Evolutionary conservation across 768 basidiomycete genomes (phyloP), one percentile per base, ranked within the genome.

Genomic region (Dictyophora rubrovolvata): DNA sequence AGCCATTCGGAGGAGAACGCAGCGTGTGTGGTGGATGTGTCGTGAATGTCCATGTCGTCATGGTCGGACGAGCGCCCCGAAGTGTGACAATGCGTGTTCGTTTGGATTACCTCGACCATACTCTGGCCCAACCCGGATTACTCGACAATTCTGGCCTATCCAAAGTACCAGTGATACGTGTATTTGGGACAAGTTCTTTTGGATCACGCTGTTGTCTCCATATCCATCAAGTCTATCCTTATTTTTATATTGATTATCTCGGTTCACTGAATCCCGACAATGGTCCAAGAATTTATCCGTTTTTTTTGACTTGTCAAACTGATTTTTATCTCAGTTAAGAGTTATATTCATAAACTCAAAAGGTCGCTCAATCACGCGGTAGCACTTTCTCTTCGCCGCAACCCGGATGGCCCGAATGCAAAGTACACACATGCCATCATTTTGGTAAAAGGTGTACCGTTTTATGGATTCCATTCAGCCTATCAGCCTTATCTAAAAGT

Each of bases 211-310:
- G 91, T 18, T 94, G 93, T 67, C 79, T 94, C 14, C 87, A 96
- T 74, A 75, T 98, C 46, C 94, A 96, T 69, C 91, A 93, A 74
- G 87, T 88, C 33, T 95, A 87, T 71, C 94, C 95, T 0, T 99
- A 99, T 71, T 85, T 94, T 70, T 95, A 82, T 69, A 79, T 95
- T 50, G 87, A 92, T 64, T 99, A 95, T 73, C 65, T 69, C 20
- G 87, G 83, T 1, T 78, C 78, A 33, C 69, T 94, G 67, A 78
- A 79, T 49, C 83, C 84, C 0, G 76, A 74, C 23, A 69, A 79
- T 63, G 88, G 91, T 89, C 64, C 66, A 77, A 67, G 62, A 68
- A 42, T 50, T 14, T 35, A 8, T 5, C 35, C 36, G 14, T 23
- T 49, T 12, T 37, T 49, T 23, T 56, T 8, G 60, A 22, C 52